phyloP scores from a whole-genome alignment of 2,329 filamentous ascomycete species.

The Cladophialophora psammophila region DNA sequence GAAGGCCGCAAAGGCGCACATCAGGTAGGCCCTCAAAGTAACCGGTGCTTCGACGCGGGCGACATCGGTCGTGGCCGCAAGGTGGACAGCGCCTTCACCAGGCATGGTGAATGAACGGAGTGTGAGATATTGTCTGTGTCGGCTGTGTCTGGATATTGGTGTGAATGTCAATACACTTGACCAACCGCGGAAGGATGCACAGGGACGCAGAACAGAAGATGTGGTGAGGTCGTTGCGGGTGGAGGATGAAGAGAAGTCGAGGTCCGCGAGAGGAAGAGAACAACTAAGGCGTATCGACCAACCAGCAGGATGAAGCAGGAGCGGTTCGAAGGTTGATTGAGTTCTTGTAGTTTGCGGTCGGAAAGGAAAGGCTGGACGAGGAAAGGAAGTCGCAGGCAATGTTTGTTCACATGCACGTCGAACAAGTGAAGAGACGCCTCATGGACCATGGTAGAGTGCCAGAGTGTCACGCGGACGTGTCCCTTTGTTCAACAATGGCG shows the following conservation, averaged over 20 bases:
- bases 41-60: constrained; percentile 65
- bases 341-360: neutral
- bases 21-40: constrained; percentile 65
- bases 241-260: neutral
- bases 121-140: neutral
- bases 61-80: constrained; percentile 49
- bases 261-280: neutral
- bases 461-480: neutral
- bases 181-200: constrained; percentile 4
- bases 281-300: neutral
- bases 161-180: constrained; percentile 11
- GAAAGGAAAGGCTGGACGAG: neutral
- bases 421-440: constrained; percentile 3
- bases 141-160: constrained; percentile 4
- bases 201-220: neutral
- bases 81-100: constrained; percentile 17
- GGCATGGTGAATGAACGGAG: constrained; percentile 9
- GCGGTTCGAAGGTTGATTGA: neutral
- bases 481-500: neutral
- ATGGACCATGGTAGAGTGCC: neutral
- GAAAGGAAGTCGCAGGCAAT: neutral
- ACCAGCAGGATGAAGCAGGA: neutral
- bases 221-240: neutral
- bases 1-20: constrained; percentile 67
- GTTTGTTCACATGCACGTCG: neutral